Evolutionary conservation across 2,329 filamentous ascomycete genomes (phyloP), one percentile per base, ranked within the genome.

Genomic region (Cladophialophora carrionii): DNA sequence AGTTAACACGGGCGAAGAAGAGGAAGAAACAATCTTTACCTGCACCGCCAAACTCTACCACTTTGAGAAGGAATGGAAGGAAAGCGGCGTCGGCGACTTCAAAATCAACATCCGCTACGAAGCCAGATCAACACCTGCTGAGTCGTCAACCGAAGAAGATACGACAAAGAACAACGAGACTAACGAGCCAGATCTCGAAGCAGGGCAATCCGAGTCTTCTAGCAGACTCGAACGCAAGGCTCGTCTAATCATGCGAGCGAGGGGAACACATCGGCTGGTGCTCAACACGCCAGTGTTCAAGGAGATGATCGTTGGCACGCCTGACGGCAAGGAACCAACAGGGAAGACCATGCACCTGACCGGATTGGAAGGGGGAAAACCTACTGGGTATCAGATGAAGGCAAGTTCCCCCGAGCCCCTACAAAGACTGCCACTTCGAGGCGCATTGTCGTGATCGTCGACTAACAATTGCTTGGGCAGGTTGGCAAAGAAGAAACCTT

Each of bases 1-100:
- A 93, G 85, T 94, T 49, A 90, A 96, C 75, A 94, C 95, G 58
- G 94, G 94, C 62, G 94, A 98, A 78, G 88, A 92, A 72, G 87
- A 87, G 56, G 94, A 98, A 76, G 83, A 83, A 22, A 94, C 90
- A 1, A 79, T 91, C 56, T 85, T 94, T 74, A 85, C 87, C 52
- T 87, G 90, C 65, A 88, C 93, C 69, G 90, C 91, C 22, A 96
- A 96, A 77, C 85, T 98, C 64, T 98, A 91, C 79, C 85, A 89
- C 64, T 90, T 95, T 72, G 84, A 83, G 53, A 85, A 85, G 61
- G 88, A 87, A 54, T 98, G 94, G 94, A 94, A 94, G 76, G 94
- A 98, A 78, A 41, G 77, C 74, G 56, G 71, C 57, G 61, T 77
- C 70, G 41, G 74, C 65, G 41, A 73, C 65, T 65, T 80, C 75